Conservation (phyloP, 305 asterid species). For the Solanum chacoense region DNA sequence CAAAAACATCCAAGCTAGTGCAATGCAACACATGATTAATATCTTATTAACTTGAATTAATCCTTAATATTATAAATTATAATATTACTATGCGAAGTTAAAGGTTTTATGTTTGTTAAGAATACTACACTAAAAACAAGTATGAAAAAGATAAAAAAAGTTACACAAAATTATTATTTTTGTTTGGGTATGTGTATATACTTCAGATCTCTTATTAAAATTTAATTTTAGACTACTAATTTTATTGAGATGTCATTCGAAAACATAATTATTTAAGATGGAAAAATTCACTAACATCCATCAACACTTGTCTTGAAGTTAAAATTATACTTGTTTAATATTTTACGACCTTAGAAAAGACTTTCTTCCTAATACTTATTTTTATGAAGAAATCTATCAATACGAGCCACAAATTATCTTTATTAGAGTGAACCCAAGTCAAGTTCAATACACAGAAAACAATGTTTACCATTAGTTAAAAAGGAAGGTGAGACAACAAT, state of each 20-base stretch:
- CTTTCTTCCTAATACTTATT: not conserved
- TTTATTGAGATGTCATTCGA: not conserved
- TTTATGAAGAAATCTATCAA: not conserved
- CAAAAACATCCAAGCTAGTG: not conserved
- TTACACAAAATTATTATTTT: not conserved
- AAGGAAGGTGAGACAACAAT: not conserved
- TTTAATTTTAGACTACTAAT: not conserved
- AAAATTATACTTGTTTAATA: not conserved
- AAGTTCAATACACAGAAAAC: not conserved
- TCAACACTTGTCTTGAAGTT: not conserved
- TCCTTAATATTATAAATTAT: not conserved
- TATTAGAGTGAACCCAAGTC: not conserved
- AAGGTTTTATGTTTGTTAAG: not conserved
- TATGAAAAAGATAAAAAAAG: not conserved
- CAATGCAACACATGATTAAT: not conserved
- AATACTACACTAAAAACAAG: not conserved
- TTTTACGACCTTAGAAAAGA: not conserved
- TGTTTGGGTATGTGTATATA: not conserved
- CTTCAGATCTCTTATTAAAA: not conserved
- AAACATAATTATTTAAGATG: not conserved
- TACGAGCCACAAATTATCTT: not conserved
- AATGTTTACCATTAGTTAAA: not conserved
- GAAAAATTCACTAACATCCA: not conserved
- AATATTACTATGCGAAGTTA: not conserved
- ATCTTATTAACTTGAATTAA: not conserved